Evolutionary conservation across 768 basidiomycete genomes (phyloP), one percentile per base, ranked within the genome.

Genomic region (Pleurotus salmoneostramineus): DNA sequence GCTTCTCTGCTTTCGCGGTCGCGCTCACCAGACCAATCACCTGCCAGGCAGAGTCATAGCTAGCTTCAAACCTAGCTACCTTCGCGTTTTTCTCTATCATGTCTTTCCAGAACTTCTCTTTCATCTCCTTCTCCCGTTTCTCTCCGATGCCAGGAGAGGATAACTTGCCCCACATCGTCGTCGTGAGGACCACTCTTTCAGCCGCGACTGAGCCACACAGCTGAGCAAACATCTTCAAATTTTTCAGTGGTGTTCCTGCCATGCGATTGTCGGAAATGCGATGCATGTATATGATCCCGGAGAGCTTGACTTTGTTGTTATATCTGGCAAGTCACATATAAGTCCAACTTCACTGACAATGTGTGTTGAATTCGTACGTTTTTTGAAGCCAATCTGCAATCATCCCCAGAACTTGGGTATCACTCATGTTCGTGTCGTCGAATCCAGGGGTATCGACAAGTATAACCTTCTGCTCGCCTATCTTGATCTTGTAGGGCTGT

Each of bases 161-260:
- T n/a, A n/a, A n/a, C 50, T 71, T 69, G 7, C 66, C 70, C 79
- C 80, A 82, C 74, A 75, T 81, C 6, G 74, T 82, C 51, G 81
- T 80, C 43, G 71, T 73, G 51, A 83, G 70, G 44, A 80, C 70
- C 43, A 82, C 79, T 55, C 80, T 78, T 57, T 72, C 71, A 59
- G 78, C 71, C 4, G 77, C 71, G 36, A 62, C 67, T 15, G 72
- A 69, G 27, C 81, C 82, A 58, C 81, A 81, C 12, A 83, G 71
- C 54, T 77, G 72, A 32, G 69, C 70, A 64, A 83, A 82, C 64
- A 82, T 72, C n/a, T 73, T 70, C 43, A 81, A 72, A 62, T 81
- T 83, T 62, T 72, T 74, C 36, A 71, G 68, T 27, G 77, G 74
- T 5, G 74, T 74, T 37, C 75, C 77, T 17, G 70, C 68, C 69